Percentiles rank a stretch among this genome's conserved stretches.
These are phyloP conservation scores for Turnera subulata DNA, from an alignment of 345 rosid species.

Conservation along the genomic window DNA sequence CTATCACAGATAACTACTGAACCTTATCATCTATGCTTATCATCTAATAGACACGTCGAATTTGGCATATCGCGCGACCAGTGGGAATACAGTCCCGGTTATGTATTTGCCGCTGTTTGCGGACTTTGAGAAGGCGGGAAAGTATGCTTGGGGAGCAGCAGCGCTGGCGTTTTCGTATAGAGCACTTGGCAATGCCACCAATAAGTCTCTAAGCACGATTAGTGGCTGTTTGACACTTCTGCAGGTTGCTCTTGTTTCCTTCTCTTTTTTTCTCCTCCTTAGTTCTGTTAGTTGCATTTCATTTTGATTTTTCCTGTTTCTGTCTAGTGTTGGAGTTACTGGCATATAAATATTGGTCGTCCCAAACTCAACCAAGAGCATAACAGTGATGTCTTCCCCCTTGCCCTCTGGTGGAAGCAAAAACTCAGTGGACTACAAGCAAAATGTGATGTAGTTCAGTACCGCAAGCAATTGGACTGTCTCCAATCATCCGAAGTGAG, in stretches of 20 bases:
- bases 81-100: too few species aligned
- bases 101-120: conserved; percentile 87
- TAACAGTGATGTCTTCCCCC: conserved; percentile 65
- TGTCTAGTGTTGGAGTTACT: too few species aligned
- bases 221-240: conserved; percentile 90
- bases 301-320: too few species aligned
- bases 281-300: too few species aligned
- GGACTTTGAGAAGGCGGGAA: conserved; percentile 74
- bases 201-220: conserved; percentile 89
- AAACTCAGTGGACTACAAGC: conserved; percentile 89
- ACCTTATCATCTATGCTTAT: too few species aligned
- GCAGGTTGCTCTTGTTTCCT: conserved; percentile 47
- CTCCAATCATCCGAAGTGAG: too few species aligned
- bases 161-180: conserved; percentile 83
- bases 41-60: too few species aligned
- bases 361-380: conserved; percentile 84
- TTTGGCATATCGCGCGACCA: too few species aligned
- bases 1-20: too few species aligned
- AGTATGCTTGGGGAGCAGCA: conserved; percentile 95
- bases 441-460: conserved; percentile 73
- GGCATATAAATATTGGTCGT: conserved; percentile 68
- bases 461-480: too few species aligned
- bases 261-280: too few species aligned
- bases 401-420: conserved; percentile 85
- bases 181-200: too few species aligned